Conservation (phyloP, 2,329 filamentous ascomycete species). For the Chaetomium strumarium region DNA sequence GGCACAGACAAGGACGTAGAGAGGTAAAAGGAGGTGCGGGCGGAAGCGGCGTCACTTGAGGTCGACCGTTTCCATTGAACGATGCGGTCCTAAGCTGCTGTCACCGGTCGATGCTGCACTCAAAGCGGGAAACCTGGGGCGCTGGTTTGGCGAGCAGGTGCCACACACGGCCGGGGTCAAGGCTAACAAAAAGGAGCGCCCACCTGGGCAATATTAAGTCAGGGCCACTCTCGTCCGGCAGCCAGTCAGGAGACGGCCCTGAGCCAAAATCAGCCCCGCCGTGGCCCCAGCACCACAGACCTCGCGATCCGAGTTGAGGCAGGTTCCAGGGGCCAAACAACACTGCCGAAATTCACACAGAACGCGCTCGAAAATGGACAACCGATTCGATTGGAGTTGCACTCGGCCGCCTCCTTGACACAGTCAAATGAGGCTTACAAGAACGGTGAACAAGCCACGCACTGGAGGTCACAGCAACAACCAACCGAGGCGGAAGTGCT, state of each 20-base stretch:
- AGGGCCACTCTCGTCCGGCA: neutral
- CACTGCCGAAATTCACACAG: constrained; percentile 10
- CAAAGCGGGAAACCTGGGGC: constrained; percentile 14
- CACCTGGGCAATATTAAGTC: constrained; percentile 15
- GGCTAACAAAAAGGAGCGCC: constrained; percentile 22
- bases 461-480: no score
- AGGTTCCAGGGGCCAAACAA: neutral
- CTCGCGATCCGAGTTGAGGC: neutral
- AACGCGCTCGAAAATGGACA: neutral
- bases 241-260: constrained; percentile 16
- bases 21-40: constrained; percentile 3
- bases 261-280: constrained; percentile 9
- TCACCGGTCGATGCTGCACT: constrained; percentile 14
- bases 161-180: constrained; percentile 16
- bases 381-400: no score
- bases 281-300: neutral
- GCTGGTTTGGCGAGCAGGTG: constrained; percentile 16
- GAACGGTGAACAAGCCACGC: no score
- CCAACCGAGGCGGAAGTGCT: no score
- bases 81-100: constrained; percentile 21
- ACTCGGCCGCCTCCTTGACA: no score
- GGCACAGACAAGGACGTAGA: constrained; percentile 12
- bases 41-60: constrained; percentile 12
- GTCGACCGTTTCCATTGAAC: constrained; percentile 18
- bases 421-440: no score